Base-by-base conservation (phyloP, 805 yeast species). In the Hanseniaspora taiwanica region DNA sequence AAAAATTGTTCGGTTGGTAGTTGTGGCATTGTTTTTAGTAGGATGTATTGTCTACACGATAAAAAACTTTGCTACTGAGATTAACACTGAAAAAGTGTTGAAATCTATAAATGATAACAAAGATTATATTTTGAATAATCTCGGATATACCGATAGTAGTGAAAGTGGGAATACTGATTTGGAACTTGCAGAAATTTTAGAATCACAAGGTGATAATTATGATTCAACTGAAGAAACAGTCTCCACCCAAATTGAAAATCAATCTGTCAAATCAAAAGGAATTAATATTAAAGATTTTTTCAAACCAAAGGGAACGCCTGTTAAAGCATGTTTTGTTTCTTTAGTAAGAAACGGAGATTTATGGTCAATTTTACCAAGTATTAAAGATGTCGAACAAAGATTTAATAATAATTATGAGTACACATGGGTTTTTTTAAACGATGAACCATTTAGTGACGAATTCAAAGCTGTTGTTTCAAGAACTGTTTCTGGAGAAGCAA, bases 401-500 rank as follows among this genome's bases (percentile, higher is more conserved):
- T 86, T 86, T 65, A 86, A 89, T 64, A 58, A 61, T 38, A 65
- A 76, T 46, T 86, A 54, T 62, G 74, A 81, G 48, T 87, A 87
- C 58, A 94, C 85, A 56, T 87, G 96, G 96, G 87, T 86, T 13
- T 87, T 87, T 59, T 64, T 89, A 49, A 87, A 87, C 61, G 89
- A 89, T 56, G 77, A 71, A 42, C 77, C 72, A 18, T 87, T 85
- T 58, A 64, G 69, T 25, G 79, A 78, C 2, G 83, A 79, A 42
- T 86, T 87, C 62, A 78, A 74, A 54, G 52, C 53, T 3, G 60
- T 64, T 31, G 71, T 84, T 10, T 42, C 68, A 0, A 56, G 67
- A 2, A 63, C 77, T 42, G 74, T 76, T 23, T 69, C 80, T 40
- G 94, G 95, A 36, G 67, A 61, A 27, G 74, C 79, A 37, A 71